Conservation (phyloP, 129 eudicot species). For the Ambrosia artemisiifolia region DNA sequence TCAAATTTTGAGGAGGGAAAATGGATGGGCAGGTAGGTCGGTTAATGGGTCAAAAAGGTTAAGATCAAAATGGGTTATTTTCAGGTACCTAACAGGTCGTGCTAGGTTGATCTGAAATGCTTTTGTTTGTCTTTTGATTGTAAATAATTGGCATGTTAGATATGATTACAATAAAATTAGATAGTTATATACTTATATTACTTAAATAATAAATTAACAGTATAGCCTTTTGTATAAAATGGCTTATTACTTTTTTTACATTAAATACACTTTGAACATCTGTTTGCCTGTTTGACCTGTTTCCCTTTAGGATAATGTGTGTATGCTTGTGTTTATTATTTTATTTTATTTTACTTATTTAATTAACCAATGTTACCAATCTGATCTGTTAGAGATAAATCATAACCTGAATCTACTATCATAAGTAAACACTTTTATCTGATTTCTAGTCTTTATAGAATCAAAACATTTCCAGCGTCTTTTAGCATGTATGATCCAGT, state of each 20-base stretch:
- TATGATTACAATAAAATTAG: too few relatives aligned
- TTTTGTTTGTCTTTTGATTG: not conserved
- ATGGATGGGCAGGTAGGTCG: too few relatives aligned
- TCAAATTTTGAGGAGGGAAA: too few relatives aligned
- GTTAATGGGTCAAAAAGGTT: too few relatives aligned
- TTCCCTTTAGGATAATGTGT: not conserved
- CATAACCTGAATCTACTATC: not conserved
- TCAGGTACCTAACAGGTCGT: not conserved
- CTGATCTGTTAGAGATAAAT: not conserved
- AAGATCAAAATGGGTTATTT: too few relatives aligned
- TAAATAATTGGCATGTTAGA: not conserved
- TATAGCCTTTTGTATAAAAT: not conserved
- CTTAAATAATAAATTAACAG: not conserved
- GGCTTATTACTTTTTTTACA: too few relatives aligned
- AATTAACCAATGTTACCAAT: too few relatives aligned
- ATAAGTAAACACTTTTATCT: not conserved
- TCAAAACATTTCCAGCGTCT: not conserved
- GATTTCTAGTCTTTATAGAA: not conserved
- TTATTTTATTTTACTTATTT: not conserved
- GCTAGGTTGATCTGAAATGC: not conserved
- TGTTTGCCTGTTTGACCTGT: not conserved
- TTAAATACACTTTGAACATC: not conserved
- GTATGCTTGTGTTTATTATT: too few relatives aligned
- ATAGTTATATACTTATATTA: too few relatives aligned
- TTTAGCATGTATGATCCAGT: not conserved